These are phyloP conservation scores for Magnusiomyces ingens DNA, from an alignment of 1,139 yeast genomes.

Conservation along the genomic window DNA sequence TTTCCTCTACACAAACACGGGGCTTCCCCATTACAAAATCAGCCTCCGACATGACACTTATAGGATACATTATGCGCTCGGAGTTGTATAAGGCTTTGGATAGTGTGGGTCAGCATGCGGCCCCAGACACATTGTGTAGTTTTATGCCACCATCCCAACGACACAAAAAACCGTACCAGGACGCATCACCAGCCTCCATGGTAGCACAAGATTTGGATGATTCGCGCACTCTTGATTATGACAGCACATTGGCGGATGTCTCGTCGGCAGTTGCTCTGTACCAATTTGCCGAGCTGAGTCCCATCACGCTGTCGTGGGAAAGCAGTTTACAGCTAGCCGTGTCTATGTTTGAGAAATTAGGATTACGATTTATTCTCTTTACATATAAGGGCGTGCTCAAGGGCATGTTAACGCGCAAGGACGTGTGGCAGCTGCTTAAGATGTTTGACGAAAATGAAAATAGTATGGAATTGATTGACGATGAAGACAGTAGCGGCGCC, in stretches of 20 bases:
- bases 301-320: conserved; percentile 27
- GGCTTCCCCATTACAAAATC: conserved; percentile 40
- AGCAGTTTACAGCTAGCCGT: conserved; percentile 40
- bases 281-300: conserved; percentile 27
- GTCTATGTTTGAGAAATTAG: conserved; percentile 47
- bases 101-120: conserved; percentile 5
- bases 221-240: conserved; percentile 5
- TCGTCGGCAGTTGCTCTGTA: conserved; percentile 17
- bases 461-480: conserved; percentile 10
- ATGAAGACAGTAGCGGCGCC: conserved; percentile 8
- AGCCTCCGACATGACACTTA: conserved; percentile 25
- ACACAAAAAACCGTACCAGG: no score
- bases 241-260: conserved; percentile 7
- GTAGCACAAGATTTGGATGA: conserved; percentile 9
- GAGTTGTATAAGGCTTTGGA: conserved; percentile 33
- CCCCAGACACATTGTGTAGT: conserved; percentile 18
- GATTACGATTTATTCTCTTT: conserved; percentile 46
- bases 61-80: conserved; percentile 39
- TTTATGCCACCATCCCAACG: conserved; percentile 11
- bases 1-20: conserved; percentile 22
- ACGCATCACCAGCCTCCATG: conserved; percentile 2
- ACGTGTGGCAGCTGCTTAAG: conserved; percentile 45
- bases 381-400: conserved; percentile 39
- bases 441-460: conserved; percentile 12
- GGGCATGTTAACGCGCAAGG: conserved; percentile 67